These are phyloP conservation scores for Candida succiphila DNA, from an alignment of 805 yeast species.

Conservation along the genomic window DNA sequence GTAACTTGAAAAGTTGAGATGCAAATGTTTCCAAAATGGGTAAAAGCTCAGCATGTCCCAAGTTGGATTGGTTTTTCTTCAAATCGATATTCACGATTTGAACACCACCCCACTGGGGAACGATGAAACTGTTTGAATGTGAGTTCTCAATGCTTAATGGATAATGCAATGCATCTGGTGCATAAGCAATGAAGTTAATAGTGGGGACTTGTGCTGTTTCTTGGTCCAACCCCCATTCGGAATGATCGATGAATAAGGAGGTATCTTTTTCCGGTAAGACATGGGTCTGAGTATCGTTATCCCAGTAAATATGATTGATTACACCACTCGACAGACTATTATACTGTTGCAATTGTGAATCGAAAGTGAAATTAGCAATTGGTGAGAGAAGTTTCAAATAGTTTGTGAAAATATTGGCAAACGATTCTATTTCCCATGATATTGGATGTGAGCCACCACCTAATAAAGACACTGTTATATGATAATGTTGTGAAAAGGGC, in stretches of 20 bases:
- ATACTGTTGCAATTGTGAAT: slow-evolving; percentile 69
- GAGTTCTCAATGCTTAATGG: slow-evolving; percentile 41
- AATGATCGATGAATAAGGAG: slow-evolving; percentile 71
- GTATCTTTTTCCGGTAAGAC: slow-evolving; percentile 42
- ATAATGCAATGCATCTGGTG: slow-evolving; percentile 39
- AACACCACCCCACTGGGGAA: slow-evolving; percentile 91
- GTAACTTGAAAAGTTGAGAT: slow-evolving; percentile 59
- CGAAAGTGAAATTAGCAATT: slow-evolving; percentile 64
- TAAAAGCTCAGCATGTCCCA: slow-evolving; percentile 36
- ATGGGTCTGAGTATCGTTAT: slow-evolving; percentile 15
- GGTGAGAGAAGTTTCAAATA: slow-evolving; percentile 41
- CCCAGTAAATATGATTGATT: slow-evolving; percentile 15
- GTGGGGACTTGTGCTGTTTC: slow-evolving; percentile 47
- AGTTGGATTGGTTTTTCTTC: slow-evolving; percentile 6
- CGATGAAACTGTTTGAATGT: slow-evolving; percentile 48
- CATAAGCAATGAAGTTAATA: slow-evolving; percentile 59
- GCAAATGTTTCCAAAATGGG: slow-evolving; percentile 62
- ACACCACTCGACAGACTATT: slow-evolving; percentile 27
- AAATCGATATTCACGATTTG: slow-evolving; percentile 32
- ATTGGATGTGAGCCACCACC: slow-evolving; percentile 60
- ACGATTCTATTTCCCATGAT: slow-evolving; percentile 62
- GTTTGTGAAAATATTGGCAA: slow-evolving; percentile 44
- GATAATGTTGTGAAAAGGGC: slow-evolving; percentile 56
- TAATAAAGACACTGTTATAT: slow-evolving; percentile 66
- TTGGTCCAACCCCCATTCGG: slow-evolving; percentile 65